These are phyloP conservation scores for Hypoxylon fuscum DNA, from an alignment of 495 filamentous ascomycete species.

Conservation along the genomic window DNA sequence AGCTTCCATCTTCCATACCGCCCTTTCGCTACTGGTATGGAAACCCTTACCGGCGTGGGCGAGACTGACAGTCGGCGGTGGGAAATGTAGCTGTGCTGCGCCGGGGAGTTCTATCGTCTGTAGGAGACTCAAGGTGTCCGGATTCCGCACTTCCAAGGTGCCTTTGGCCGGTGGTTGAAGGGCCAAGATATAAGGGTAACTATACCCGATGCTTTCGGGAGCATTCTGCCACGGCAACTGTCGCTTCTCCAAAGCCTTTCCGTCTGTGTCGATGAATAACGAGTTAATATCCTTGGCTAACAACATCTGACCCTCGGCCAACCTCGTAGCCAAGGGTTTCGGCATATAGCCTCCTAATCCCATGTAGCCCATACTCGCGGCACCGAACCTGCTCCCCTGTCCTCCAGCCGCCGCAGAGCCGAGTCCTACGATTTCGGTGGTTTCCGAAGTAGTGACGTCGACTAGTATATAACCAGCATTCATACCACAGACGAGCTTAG, in stretches of 20 bases:
- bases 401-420: slow-evolving; percentile 73
- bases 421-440: slow-evolving; percentile 80
- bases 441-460: slow-evolving; percentile 74
- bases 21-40: slow-evolving; percentile 85
- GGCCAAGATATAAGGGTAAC: slow-evolving; percentile 92
- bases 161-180: slow-evolving; percentile 87
- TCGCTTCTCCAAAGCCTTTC: slow-evolving; percentile 80
- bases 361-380: slow-evolving; percentile 87
- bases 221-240: slow-evolving; percentile 92
- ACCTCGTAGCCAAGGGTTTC: slow-evolving; percentile 83
- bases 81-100: slow-evolving; percentile 88
- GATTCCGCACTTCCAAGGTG: slow-evolving; percentile 88
- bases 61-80: slow-evolving; percentile 89
- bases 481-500: slow-evolving; percentile 85
- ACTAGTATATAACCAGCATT: slow-evolving; percentile 88
- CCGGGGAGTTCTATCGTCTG: slow-evolving; percentile 84
- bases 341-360: slow-evolving; percentile 90
- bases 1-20: slow-evolving; percentile 96
- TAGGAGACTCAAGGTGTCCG: slow-evolving; percentile 84
- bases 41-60: slow-evolving; percentile 96
- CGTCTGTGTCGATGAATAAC: slow-evolving; percentile 84
- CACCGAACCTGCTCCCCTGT: slow-evolving; percentile 69
- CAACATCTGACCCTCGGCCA: slow-evolving; percentile 84
- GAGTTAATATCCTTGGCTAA: slow-evolving; percentile 96
- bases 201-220: slow-evolving; percentile 91